A percentile compares a stretch with the other conserved stretches of the same genome.
Conservation (phyloP, 139 green algal genomes). For the Volvox reticuliferus region DNA sequence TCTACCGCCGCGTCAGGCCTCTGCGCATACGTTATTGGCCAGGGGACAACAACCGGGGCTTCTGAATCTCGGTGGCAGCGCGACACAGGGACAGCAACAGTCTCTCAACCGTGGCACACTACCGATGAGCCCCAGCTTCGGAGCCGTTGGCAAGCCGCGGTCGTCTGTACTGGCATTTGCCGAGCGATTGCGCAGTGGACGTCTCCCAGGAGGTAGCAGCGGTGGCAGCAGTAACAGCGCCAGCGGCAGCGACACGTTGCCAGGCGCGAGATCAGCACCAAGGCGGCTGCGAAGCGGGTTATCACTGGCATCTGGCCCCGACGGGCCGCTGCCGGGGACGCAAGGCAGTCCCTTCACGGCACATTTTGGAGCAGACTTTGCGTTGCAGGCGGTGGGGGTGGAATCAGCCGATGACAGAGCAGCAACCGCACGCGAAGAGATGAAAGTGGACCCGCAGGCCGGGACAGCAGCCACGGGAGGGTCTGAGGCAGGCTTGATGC, state of each 20-base stretch:
- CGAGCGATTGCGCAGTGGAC: not conserved
- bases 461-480: too few species aligned
- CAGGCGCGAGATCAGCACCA: not conserved
- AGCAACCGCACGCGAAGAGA: too few species aligned
- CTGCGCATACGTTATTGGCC: not conserved
- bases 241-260: not conserved
- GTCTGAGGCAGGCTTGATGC: too few species aligned
- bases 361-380: not conserved
- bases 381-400: too few species aligned
- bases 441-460: too few species aligned
- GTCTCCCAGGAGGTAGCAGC: not conserved
- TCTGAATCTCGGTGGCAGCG: not conserved
- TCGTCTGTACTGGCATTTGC: constrained; percentile 26
- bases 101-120: not conserved
- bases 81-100: not conserved
- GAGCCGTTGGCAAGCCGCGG: not conserved
- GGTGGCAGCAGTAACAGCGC: not conserved
- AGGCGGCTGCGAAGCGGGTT: not conserved
- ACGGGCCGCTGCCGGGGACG: not conserved
- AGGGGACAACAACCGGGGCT: not conserved
- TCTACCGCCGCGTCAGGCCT: not conserved
- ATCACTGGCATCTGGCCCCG: not conserved
- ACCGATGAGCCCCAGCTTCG: not conserved
- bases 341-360: not conserved
- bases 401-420: too few species aligned